Evolutionary conservation across 257 asterid species (phyloP).

Genomic region (Catharanthus roseus): DNA sequence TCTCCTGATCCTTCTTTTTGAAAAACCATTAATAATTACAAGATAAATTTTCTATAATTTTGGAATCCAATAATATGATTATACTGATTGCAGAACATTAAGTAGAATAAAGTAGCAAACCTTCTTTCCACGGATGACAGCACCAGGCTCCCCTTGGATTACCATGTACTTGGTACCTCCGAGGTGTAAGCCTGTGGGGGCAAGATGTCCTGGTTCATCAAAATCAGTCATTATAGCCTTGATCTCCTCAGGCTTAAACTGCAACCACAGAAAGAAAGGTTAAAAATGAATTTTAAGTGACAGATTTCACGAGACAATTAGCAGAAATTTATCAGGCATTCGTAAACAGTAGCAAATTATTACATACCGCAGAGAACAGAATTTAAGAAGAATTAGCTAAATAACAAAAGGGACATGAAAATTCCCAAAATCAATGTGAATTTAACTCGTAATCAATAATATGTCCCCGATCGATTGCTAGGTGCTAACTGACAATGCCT

Average conservation of each 20-base stretch:
- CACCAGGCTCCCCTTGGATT: conserved; percentile 52
- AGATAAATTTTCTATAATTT: too few relatives aligned
- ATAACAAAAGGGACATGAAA: too few relatives aligned
- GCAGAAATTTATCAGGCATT: neutral
- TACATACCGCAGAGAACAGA: too few relatives aligned
- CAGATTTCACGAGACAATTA: neutral
- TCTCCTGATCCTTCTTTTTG: neutral
- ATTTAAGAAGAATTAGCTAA: too few relatives aligned
- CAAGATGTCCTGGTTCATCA: conserved; percentile 46
- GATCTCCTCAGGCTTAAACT: conserved; percentile 43
- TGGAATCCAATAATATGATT: too few relatives aligned
- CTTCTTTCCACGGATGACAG: conserved; percentile 57
- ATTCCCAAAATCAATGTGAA: too few relatives aligned
- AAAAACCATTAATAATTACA: neutral
- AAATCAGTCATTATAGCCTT: conserved; percentile 39
- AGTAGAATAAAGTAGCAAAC: conserved; percentile 1
- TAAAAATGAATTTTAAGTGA: neutral
- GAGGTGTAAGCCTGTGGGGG: conserved; percentile 42
- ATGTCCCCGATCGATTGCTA: too few relatives aligned
- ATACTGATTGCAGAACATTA: neutral
- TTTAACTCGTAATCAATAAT: too few relatives aligned
- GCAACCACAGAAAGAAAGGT: conserved; percentile 9
- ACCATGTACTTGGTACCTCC: conserved; percentile 50
- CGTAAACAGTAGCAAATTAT: too few relatives aligned
- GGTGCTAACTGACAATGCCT: too few relatives aligned